Base-by-base conservation (phyloP, 345 rosid species). In the Dipteronia sinensis region DNA sequence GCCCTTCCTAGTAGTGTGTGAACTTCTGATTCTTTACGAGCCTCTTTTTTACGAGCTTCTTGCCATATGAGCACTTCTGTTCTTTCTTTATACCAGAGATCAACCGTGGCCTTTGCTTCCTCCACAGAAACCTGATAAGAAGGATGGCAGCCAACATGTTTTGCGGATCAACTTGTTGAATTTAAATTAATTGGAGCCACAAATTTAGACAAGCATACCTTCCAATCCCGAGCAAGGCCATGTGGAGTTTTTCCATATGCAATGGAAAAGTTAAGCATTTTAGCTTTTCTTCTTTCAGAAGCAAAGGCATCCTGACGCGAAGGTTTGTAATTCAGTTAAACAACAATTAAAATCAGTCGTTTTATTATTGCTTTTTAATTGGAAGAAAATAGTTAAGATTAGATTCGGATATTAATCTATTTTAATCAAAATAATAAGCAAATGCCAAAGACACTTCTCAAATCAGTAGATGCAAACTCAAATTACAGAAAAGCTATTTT, bases 211-310 rank as follows among this genome's bases (percentile, higher is more conserved):
- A 46, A 51, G 17, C 29, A 76, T 89, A 95, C 98, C 98, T 95
- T 95, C 98, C 98, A 95, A 82, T 95, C 98, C 78, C 83, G 87
- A 63, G 99, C 88, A 83, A 95, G 98, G 47, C 99, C 97, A 47
- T 87, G 70, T 0, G 97, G 91, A 15, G 98, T 94, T 84, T 96
- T 96, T 34, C 99, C 99, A 77, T 96, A 96, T 3, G 99, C 99
- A 81, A 96, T 96, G 27, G 99, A 96, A 80, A 96, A 96, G 86
- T 96, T 96, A 6, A 96, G 97, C 99, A 96, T 96, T 83, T 96
- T 96, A 42, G 98, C 94, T 83, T 93, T 92, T 82, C 97, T 88
- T 85, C 97, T 86, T 84, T 92, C 94, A n/a, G 97, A 91, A 66
- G 78, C 94, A 83, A 88, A 94, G 67, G 90, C 91, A 79, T 93